Conservation (phyloP, 73 alveolate genomes). For the Uronychia binucleata region DNA sequence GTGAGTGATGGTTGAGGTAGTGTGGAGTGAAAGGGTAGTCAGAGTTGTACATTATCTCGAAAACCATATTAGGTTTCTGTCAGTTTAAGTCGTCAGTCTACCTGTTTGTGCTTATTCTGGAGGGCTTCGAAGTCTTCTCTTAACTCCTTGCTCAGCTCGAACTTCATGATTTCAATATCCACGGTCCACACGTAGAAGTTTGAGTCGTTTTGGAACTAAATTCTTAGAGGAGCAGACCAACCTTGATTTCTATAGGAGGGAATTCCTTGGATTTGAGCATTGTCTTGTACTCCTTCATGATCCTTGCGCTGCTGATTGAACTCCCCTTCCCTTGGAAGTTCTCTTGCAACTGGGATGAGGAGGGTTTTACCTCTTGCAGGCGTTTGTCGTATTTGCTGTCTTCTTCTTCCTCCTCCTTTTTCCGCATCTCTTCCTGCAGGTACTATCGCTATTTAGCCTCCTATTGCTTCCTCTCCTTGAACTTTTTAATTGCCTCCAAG, state of each 20-base stretch:
- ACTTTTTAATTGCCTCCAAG: constrained; percentile 6
- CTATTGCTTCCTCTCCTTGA: constrained; percentile 17
- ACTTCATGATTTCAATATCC: constrained; percentile 28
- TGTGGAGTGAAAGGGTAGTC: constrained; percentile 54
- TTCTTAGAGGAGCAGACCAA: constrained; percentile 5
- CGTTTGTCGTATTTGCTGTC: not conserved
- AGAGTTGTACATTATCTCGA: constrained; percentile 40
- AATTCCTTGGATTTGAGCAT: constrained; percentile 30
- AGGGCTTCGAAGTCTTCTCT: constrained; percentile 47
- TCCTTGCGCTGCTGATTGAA: constrained; percentile 26
- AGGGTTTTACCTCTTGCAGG: not conserved
- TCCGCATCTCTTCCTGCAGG: constrained; percentile 1
- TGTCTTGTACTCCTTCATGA: constrained; percentile 43
- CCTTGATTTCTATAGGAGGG: constrained; percentile 16
- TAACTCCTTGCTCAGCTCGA: constrained; percentile 52
- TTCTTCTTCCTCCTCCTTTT: constrained; percentile 5
- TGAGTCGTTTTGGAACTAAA: constrained; percentile 21
- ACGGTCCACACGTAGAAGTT: constrained; percentile 57
- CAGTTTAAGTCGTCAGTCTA: not conserved
- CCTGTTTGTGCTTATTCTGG: not conserved
- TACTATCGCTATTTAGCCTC: constrained; percentile 8
- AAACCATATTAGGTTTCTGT: constrained; percentile 37
- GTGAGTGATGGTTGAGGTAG: too few species aligned
- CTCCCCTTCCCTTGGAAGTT: constrained; percentile 33
- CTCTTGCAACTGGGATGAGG: constrained; percentile 7